Percentiles rank a stretch among this genome's conserved stretches.
Conservation (phyloP, 1,284 basidiomycete genomes). For the Chondrostereum purpureum region DNA sequence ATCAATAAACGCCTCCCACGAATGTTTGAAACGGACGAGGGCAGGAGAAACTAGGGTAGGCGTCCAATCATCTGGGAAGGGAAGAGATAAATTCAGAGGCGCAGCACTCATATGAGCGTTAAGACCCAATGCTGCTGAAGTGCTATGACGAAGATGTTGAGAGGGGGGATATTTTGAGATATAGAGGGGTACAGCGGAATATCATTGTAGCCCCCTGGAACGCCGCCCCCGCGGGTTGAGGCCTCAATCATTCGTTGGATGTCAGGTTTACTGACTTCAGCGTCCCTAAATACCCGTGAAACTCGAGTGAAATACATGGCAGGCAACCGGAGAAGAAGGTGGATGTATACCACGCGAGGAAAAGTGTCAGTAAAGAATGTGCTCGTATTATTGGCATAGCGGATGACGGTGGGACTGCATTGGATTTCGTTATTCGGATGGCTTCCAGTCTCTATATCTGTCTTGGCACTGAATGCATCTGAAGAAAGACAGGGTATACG, state of each 20-base stretch:
- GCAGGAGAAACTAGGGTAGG: slow-evolving; percentile 51
- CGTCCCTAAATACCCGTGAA: slow-evolving; percentile 57
- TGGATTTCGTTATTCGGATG: slow-evolving; percentile 15
- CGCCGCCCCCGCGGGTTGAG: slow-evolving; percentile 24
- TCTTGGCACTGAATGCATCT: slow-evolving; percentile 9
- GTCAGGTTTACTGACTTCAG: slow-evolving; percentile 67
- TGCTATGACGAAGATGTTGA: background rate
- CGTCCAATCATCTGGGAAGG: slow-evolving; percentile 62
- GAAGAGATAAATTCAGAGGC: slow-evolving; percentile 21
- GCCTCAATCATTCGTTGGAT: slow-evolving; percentile 60
- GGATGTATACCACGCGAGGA: slow-evolving; percentile 55
- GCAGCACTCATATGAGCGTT: background rate
- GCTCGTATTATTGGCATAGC: slow-evolving; percentile 9
- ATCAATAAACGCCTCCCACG: slow-evolving; percentile 69
- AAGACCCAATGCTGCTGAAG: background rate
- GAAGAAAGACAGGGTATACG: slow-evolving; percentile 15
- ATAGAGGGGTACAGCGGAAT: background rate
- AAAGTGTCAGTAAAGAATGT: slow-evolving; percentile 43
- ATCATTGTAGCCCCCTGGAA: background rate
- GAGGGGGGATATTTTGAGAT: background rate
- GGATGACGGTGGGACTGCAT: slow-evolving; percentile 1
- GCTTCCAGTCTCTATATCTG: slow-evolving; percentile 14
- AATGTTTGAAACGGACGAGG: slow-evolving; percentile 57
- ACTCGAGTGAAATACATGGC: slow-evolving; percentile 71
- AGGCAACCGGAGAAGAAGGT: slow-evolving; percentile 61